Evolutionary conservation across 2,329 filamentous ascomycete genomes (phyloP), one percentile per base, ranked within the genome.

Genomic region (Coniochaeta hoffmannii): DNA sequence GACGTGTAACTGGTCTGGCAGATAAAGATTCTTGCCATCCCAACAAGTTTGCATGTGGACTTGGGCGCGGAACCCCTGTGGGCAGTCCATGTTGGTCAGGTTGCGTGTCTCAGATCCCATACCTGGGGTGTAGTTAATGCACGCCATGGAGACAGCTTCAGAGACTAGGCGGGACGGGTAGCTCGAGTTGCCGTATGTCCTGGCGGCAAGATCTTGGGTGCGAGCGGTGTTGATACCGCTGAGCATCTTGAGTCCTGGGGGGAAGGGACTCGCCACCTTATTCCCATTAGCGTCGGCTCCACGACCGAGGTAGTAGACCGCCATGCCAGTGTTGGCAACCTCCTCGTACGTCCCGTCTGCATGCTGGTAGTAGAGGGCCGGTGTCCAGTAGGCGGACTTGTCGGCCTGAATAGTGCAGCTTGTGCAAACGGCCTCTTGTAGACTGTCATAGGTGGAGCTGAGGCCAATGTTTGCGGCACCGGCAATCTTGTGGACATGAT

Each of bases 1-100:
- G 4, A 75, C 70, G 56, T 74, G 72, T 19, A 64, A 69, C 51
- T 72, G 67, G 60, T 75, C 71, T 1, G 64, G 31, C 50, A 69
- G 69, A 63, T 83, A 79, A 17, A 75, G 62, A 58, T 81, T 74
- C 58, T 76, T 70, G 28, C 83, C 83, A 59, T 83, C 80, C 77
- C 82, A 84, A 70, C 83, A 86, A 9, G 78, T 82, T 5, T 81
- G 83, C 68, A 86, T 85, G 65, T 80, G 79, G 30, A 86, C 68
- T 65, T 86, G 81, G 34, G 81, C 68, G 57, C 80, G 78, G 56
- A 84, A 65, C 59, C 84, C 80, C 61, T 87, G 73, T 10, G 68
- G 66, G 67, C 85, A 87, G 63, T 82, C 76, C 56, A 67, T 68
- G 28, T 73, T 73, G 60, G 86, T 82, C 55, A 87, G 70, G 69